These are phyloP conservation scores for Castanospermum australe DNA, from an alignment of 306 rosid genomes.

Conservation along the genomic window DNA sequence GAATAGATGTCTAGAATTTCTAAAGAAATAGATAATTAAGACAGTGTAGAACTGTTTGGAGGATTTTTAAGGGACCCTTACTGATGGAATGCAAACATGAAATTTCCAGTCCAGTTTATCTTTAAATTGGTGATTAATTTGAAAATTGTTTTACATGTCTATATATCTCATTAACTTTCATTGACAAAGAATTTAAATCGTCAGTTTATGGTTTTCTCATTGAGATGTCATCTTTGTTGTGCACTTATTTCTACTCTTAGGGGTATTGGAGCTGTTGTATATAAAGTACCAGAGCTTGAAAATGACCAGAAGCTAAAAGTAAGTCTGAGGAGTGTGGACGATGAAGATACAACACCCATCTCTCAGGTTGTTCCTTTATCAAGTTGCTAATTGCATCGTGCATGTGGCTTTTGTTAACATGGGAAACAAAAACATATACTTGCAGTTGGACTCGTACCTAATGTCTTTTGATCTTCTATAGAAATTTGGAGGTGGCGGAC, in stretches of 20 bases:
- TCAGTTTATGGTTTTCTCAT: background rate
- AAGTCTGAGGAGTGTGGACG: conserved; percentile 72
- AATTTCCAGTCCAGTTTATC: background rate
- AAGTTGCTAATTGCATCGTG: conserved; percentile 1
- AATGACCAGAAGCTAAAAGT: conserved; percentile 62
- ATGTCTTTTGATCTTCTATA: conserved; percentile 23
- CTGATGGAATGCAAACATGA: background rate
- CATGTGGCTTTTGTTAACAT: background rate
- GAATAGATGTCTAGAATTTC: background rate
- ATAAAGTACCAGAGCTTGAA: conserved; percentile 65
- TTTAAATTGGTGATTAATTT: background rate
- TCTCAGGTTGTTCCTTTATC: conserved; percentile 56
- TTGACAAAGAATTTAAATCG: background rate
- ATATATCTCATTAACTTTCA: conserved; percentile 1
- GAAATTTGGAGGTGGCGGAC: conserved; percentile 93
- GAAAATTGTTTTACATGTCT: conserved; percentile 10
- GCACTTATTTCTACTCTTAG: conserved; percentile 37
- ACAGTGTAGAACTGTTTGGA: background rate
- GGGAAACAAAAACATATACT: background rate
- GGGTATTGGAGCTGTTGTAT: conserved; percentile 83
- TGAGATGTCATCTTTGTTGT: background rate
- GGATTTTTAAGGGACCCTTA: background rate
- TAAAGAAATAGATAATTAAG: background rate
- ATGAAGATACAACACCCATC: conserved; percentile 71
- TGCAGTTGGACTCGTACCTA: conserved; percentile 14